Evolutionary conservation across 257 asterid species (phyloP).

Genomic region (Solanum virginianum): DNA sequence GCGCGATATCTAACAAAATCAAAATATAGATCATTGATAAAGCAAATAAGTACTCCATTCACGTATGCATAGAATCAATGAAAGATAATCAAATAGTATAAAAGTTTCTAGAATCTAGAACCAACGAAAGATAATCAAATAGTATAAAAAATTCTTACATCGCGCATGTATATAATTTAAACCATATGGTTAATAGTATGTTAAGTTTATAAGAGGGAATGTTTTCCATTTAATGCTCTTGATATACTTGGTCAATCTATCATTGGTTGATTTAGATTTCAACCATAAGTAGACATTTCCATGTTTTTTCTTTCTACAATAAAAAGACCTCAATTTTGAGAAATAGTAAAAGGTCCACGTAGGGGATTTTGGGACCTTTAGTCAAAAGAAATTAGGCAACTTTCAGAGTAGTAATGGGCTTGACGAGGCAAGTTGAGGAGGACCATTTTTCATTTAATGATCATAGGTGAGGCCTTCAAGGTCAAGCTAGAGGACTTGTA

Average conservation of each 20-base stretch:
- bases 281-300: neutral
- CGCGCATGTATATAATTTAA: no score
- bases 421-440: neutral
- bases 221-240: neutral
- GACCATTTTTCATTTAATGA: constrained; percentile 2
- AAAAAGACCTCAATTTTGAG: neutral
- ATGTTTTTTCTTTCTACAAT: neutral
- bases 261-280: neutral
- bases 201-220: neutral
- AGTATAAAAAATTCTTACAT: neutral
- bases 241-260: neutral
- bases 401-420: neutral
- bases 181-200: neutral
- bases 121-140: neutral
- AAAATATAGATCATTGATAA: neutral
- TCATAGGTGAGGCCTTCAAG: neutral
- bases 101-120: neutral
- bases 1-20: no score
- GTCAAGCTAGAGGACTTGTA: neutral
- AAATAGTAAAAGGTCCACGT: neutral
- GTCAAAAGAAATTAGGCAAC: neutral
- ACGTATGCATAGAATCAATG: neutral
- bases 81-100: neutral
- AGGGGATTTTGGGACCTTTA: neutral
- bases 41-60: neutral